These are phyloP conservation scores for Gnomoniopsis sp. DNA, from an alignment of 2,329 filamentous ascomycete genomes.

Conservation along the genomic window DNA sequence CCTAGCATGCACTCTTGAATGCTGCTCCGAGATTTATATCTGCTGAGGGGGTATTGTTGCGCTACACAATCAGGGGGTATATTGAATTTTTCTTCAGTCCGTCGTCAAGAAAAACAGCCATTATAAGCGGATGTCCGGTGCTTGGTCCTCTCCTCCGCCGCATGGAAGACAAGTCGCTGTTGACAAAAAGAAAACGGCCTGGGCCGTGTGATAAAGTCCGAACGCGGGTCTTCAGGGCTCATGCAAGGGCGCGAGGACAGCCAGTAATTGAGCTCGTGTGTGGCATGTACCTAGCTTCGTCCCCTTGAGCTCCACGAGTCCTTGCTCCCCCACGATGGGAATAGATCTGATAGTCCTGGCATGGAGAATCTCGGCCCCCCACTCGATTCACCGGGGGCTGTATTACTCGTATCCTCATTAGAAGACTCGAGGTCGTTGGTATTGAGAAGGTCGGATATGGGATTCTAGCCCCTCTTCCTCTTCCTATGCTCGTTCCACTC, in stretches of 20 bases:
- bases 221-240: background rate
- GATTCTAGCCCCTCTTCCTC: constrained; percentile 29
- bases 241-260: background rate
- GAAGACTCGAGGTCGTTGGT: background rate
- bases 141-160: background rate
- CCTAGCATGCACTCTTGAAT: background rate
- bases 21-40: too few species aligned
- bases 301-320: constrained; percentile 8
- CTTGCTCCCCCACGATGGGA: constrained; percentile 3
- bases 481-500: constrained; percentile 73
- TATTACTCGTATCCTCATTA: background rate
- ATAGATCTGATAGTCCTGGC: background rate
- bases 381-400: background rate
- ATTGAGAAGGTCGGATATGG: background rate
- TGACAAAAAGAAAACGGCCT: constrained; percentile 5
- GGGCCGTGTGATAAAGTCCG: background rate
- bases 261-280: background rate
- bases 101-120: constrained; percentile 13
- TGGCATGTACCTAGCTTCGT: constrained; percentile 7
- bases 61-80: background rate
- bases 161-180: background rate
- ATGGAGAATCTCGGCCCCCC: background rate
- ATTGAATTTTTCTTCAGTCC: constrained; percentile 3
- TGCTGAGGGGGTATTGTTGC: background rate
- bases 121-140: constrained; percentile 5